These are phyloP conservation scores for Pichia gijzeniarum DNA, from an alignment of 805 yeast species.

Conservation along the genomic window DNA sequence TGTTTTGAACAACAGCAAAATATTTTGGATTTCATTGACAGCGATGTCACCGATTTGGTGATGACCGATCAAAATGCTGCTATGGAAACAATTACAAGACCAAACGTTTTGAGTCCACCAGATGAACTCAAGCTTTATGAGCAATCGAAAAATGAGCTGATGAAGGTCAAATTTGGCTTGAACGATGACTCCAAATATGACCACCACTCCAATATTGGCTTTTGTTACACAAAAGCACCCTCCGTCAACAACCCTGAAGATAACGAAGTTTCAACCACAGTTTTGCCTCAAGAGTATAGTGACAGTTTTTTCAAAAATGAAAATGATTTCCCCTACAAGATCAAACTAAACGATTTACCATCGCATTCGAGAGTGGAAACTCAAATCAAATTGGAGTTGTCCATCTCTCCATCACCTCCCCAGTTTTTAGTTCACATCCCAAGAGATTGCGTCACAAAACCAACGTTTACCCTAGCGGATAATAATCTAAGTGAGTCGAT, in stretches of 20 bases:
- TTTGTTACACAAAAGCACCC: constrained; percentile 10
- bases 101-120: constrained; percentile 4
- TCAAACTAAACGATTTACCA: constrained; percentile 61
- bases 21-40: neutral
- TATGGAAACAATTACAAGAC: constrained; percentile 1
- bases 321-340: constrained; percentile 37
- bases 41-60: neutral
- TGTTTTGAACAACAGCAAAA: constrained; percentile 28
- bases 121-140: constrained; percentile 34
- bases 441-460: constrained; percentile 79
- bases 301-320: constrained; percentile 15
- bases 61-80: neutral
- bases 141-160: constrained; percentile 41
- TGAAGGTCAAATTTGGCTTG: constrained; percentile 49
- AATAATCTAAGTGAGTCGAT: constrained; percentile 43
- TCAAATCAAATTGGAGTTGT: constrained; percentile 73
- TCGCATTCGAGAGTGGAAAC: constrained; percentile 88
- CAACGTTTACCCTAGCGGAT: constrained; percentile 61
- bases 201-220: constrained; percentile 28
- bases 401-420: constrained; percentile 70
- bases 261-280: constrained; percentile 22
- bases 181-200: constrained; percentile 9
- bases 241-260: constrained; percentile 15
- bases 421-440: constrained; percentile 75
- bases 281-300: constrained; percentile 27